These are phyloP conservation scores for Pyricularia pennisetigena DNA, from an alignment of 2,329 filamentous ascomycete genomes.

Conservation along the genomic window DNA sequence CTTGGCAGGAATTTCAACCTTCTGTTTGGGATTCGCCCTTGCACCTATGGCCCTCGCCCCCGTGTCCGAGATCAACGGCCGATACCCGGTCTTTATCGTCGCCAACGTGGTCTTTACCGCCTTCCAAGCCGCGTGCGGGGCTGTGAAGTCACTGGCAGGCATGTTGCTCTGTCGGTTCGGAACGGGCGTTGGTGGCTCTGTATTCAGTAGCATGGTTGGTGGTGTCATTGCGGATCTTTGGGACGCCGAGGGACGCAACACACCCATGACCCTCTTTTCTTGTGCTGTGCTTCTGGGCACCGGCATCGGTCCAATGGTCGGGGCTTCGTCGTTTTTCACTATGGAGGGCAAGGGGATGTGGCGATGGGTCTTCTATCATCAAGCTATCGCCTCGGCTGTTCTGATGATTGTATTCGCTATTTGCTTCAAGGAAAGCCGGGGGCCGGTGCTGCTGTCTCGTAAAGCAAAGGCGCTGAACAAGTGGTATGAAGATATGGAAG, in stretches of 20 bases:
- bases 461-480: constrained; percentile 66
- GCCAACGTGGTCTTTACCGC: constrained; percentile 63
- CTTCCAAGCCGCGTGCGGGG: constrained; percentile 63
- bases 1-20: constrained; percentile 70
- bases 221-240: constrained; percentile 85
- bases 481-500: constrained; percentile 70
- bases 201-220: constrained; percentile 84
- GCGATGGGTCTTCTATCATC: constrained; percentile 87
- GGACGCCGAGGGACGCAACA: constrained; percentile 68
- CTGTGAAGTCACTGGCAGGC: constrained; percentile 58
- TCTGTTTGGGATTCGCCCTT: constrained; percentile 70
- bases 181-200: constrained; percentile 65
- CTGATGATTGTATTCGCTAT: constrained; percentile 55
- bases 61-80: constrained; percentile 79
- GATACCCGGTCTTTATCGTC: constrained; percentile 69
- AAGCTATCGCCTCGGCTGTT: constrained; percentile 58
- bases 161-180: constrained; percentile 71
- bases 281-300: constrained; percentile 70
- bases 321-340: constrained; percentile 50
- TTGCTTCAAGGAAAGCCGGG: constrained; percentile 75
- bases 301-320: constrained; percentile 65
- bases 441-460: constrained; percentile 65
- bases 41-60: constrained; percentile 85
- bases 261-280: constrained; percentile 84
- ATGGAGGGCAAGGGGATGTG: constrained; percentile 32